Evolutionary conservation across 352 stramenopile genomes (phyloP), one percentile per base, ranked within the genome.

Genomic region (Phytopythium vexans): DNA sequence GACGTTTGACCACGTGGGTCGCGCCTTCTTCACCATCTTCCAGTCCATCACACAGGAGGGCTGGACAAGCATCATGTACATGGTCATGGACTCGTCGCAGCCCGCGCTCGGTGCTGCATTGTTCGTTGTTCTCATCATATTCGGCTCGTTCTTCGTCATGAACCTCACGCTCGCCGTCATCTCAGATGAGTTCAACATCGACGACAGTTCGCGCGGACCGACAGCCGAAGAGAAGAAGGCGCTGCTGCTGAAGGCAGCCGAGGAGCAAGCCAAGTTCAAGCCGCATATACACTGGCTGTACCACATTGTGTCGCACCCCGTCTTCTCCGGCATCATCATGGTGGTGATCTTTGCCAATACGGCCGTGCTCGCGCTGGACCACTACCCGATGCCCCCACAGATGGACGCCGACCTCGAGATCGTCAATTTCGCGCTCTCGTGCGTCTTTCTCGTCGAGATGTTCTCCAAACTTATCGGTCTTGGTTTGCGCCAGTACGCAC

Each of bases 21-120:
- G 52, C 10, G 83, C 92, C 2, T 97, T 97, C 39, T 74, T 98
- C 34, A 96, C 89, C 5, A 96, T 97, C 39, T 97, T 98, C 58
- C 92, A 98, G 63, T 72, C 84, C 0, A 88, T 98, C 44, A 98
- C 94, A 3, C 66, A 96, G 42, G 94, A 98, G 73, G 95, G 95
- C 0, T 98, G 95, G 95, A 95, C 80, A 1, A 42, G 64, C 36
- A 89, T 98, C 50, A 97, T 98, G 85, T 95, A 97, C 64, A 91
- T 92, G 70, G 74, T 92, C 15, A 74, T 86, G 71, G 62, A 85
- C 49, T 70, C 74, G 11, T 77, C 74, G 7, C 60, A 75, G 38
- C 63, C 91, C 50, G 36, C 85, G 6, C 48, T 95, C 3, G 86
- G 58, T 6, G 69, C 74, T 2, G 38, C 97, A 0, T 97, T 95